phyloP scores from a whole-genome alignment of 495 filamentous ascomycete species.

The Pseudomonodictys pantanalensis region DNA sequence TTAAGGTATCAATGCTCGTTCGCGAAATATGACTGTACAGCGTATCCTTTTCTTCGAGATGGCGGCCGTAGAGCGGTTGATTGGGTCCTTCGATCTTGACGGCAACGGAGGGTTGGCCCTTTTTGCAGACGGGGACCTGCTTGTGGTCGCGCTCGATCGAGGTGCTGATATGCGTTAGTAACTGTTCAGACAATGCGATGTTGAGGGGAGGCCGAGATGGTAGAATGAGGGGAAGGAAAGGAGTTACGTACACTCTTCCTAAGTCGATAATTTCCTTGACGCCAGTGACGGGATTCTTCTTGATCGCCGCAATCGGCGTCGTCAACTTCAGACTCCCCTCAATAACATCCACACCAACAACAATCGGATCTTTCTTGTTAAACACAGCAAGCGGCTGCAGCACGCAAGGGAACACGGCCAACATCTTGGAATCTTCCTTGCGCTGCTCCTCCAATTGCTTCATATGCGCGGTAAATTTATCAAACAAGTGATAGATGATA shows the following conservation, averaged over 20 bases:
- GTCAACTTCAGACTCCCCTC: constrained; percentile 82
- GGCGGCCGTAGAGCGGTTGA: constrained; percentile 92
- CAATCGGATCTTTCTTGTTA: constrained; percentile 96
- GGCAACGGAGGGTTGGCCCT: constrained; percentile 92
- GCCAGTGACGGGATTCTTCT: constrained; percentile 71
- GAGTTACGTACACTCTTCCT: constrained; percentile 85
- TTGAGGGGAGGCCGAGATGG: background rate
- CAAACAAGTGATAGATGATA: constrained; percentile 99
- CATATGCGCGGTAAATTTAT: constrained; percentile 94
- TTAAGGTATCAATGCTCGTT: constrained; percentile 86
- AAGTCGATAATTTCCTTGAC: constrained; percentile 77
- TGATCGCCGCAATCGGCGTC: constrained; percentile 84
- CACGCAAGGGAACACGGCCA: constrained; percentile 96
- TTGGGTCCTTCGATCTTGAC: constrained; percentile 96
- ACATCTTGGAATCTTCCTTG: constrained; percentile 92
- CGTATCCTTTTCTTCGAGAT: constrained; percentile 88
- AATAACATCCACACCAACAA: constrained; percentile 90
- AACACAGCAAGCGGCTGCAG: constrained; percentile 87
- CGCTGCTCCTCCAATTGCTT: constrained; percentile 76
- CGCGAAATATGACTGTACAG: constrained; percentile 87
- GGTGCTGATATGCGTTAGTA: constrained; percentile 53
- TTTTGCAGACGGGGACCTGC: constrained; percentile 83
- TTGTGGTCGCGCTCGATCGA: constrained; percentile 98
- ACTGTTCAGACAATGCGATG: background rate
- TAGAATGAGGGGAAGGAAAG: background rate